Evolutionary conservation across 164 flowering plant species (phyloP), one percentile per base, ranked within the genome.

Genomic region (Sedum album): DNA sequence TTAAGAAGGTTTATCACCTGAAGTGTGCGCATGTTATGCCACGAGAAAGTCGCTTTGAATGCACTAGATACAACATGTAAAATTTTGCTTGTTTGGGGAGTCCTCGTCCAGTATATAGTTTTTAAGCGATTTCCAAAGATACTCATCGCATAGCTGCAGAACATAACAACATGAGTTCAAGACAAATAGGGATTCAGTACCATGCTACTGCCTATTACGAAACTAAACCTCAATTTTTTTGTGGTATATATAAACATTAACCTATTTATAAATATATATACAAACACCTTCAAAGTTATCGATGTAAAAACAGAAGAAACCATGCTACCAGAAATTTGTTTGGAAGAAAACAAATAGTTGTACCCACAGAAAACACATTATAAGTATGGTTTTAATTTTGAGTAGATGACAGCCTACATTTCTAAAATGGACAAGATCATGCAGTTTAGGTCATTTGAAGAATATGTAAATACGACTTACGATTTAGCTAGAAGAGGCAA

Each of bases 1-100:
- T 6, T 9, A 4, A 31, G 10, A 35, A 33, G 31, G 31, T 14
- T 48, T 33, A 49, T 71, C 1, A 90, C 99, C 96, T 92, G 97
- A 79, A 95, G 97, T 49, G 94, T 88, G 72, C 82, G 78, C 97
- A 89, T 90, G 79, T 92, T 90, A 73, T 92, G 96, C 99, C 99
- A 95, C 53, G 90, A 83, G 48, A 83, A 74, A 18, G 76, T 73
- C 36, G 96, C 97, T 77, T 95, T 95, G 72, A 86, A 84, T 62
- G 91, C 94, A 81, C 97, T 95, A 14, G 99, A 92, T 67, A 85
- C 68, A 70, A 92, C 83, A 80, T 95, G 99, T 33, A 90, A 73
- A 4, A 78, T 76, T 80, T 92, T 92, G 81, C 60, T 82, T 65
- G 85, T 64, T 73, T 84, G 82, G 63, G 97, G 93, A 30, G 90